These are phyloP conservation scores for Bassia scoparia DNA, from an alignment of 148 eudicot species.

Conservation along the genomic window DNA sequence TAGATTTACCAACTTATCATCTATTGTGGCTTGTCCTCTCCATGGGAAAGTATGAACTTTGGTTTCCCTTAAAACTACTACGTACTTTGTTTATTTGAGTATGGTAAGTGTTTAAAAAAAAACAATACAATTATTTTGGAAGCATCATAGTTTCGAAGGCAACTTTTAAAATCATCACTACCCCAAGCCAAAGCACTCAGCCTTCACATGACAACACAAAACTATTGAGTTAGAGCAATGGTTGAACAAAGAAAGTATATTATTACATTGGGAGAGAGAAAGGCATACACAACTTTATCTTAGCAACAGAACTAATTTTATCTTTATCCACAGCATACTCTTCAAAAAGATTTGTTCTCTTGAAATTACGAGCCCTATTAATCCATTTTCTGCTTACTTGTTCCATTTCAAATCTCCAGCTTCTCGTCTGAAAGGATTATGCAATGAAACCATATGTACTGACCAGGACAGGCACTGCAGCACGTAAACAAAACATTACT, in stretches of 20 bases:
- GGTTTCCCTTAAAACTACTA: not conserved
- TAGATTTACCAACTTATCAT: too few species aligned
- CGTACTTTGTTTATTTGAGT: not conserved
- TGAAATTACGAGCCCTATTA: slow-evolving; percentile 53
- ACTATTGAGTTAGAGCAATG: not conserved
- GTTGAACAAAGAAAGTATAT: not conserved
- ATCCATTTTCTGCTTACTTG: slow-evolving; percentile 53
- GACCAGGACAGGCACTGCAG: slow-evolving; percentile 54
- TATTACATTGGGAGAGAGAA: not conserved
- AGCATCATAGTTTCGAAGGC: not conserved
- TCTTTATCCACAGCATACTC: slow-evolving; percentile 74
- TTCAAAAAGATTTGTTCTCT: slow-evolving; percentile 56
- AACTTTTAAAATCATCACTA: not conserved
- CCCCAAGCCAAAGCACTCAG: not conserved
- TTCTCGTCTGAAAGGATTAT: slow-evolving; percentile 53
- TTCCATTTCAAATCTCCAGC: slow-evolving; percentile 69
- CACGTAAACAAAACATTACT: slow-evolving; percentile 4
- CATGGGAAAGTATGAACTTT: not conserved
- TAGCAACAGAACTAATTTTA: slow-evolving; percentile 75
- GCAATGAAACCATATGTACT: slow-evolving; percentile 46
- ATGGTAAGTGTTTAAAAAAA: not conserved
- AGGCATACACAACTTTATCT: slow-evolving; percentile 96
- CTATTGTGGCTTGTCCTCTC: not conserved
- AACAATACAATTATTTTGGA: not conserved
- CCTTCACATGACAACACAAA: not conserved